Conservation (phyloP, 2,329 filamentous ascomycete species). For the Pseudogymnoascus verrucosus region DNA sequence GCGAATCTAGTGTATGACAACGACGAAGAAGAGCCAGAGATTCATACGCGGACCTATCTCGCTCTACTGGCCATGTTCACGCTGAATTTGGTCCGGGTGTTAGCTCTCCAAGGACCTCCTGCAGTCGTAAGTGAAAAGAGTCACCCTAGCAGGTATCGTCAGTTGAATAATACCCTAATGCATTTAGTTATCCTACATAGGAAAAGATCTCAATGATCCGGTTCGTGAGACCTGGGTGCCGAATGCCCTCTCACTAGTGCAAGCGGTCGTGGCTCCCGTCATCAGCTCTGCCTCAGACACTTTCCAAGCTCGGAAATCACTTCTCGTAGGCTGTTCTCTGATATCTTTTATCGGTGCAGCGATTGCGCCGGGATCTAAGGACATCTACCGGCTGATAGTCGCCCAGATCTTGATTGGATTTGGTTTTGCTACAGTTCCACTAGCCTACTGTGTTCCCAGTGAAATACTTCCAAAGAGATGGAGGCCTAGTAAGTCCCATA, state of each 20-base stretch:
- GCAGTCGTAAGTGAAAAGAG: constrained; percentile 11
- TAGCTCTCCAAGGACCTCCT: constrained; percentile 12
- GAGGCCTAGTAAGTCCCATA: constrained; percentile 12
- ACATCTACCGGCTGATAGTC: constrained; percentile 12
- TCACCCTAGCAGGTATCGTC: neutral
- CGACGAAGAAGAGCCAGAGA: constrained; percentile 11
- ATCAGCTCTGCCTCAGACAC: constrained; percentile 11
- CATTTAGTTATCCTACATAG: constrained; percentile 8
- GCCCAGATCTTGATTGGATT: constrained; percentile 13
- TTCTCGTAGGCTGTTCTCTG: constrained; percentile 8
- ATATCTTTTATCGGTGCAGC: constrained; percentile 12
- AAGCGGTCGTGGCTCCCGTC: constrained; percentile 8
- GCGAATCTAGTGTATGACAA: constrained; percentile 3
- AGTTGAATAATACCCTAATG: neutral
- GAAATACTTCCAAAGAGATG: constrained; percentile 11
- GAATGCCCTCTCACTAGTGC: constrained; percentile 5
- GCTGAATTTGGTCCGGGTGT: constrained; percentile 11
- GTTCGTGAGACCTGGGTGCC: neutral
- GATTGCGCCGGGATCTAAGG: constrained; percentile 9
- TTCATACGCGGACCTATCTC: constrained; percentile 10
- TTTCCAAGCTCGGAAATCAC: constrained; percentile 10
- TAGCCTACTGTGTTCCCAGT: constrained; percentile 12
- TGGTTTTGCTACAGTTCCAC: constrained; percentile 12
- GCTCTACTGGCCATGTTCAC: constrained; percentile 11
- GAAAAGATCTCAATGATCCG: neutral